Evolutionary conservation across 306 rosid genomes (phyloP).

Genomic region (Cajanus cajan): DNA sequence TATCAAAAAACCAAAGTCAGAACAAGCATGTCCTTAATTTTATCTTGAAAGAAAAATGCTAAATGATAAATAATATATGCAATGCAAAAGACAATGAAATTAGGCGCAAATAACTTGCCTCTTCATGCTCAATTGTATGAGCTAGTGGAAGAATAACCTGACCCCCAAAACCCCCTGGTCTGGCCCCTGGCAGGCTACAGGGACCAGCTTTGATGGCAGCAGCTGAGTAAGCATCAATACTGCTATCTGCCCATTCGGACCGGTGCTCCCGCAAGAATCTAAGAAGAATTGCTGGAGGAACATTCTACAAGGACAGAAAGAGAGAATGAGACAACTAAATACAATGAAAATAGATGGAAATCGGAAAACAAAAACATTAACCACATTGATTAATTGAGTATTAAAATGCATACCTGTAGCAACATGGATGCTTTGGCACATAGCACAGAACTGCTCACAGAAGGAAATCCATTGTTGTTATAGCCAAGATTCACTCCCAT

Average conservation of each 20-base stretch:
- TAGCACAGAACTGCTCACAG: slow-evolving; percentile 68
- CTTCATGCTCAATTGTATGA: slow-evolving; percentile 93
- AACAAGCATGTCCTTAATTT: not conserved
- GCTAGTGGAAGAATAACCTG: slow-evolving; percentile 98
- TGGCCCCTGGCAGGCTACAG: slow-evolving; percentile 66
- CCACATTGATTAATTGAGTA: not conserved
- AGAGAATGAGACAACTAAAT: slow-evolving; percentile 1
- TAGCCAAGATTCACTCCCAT: slow-evolving; percentile 69
- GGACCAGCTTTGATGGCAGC: slow-evolving; percentile 92
- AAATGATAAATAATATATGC: not conserved
- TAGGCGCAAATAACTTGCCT: slow-evolving; percentile 57
- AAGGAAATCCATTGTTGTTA: slow-evolving; percentile 67
- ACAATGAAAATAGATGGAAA: not conserved
- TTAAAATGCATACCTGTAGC: slow-evolving; percentile 59
- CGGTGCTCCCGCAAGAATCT: slow-evolving; percentile 94
- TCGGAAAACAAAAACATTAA: not conserved
- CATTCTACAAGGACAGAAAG: slow-evolving; percentile 58
- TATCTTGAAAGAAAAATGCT: not conserved
- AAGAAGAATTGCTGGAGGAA: slow-evolving; percentile 92
- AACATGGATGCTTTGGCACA: slow-evolving; percentile 99
- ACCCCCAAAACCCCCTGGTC: slow-evolving; percentile 81
- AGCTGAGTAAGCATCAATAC: slow-evolving; percentile 94
- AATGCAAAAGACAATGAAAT: not conserved
- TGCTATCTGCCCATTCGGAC: slow-evolving; percentile 99
- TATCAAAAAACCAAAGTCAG: not conserved